A percentile compares a stretch with the other conserved stretches of the same genome.
These are phyloP conservation scores for Trichophyton schoenleinii DNA, from an alignment of 2,329 filamentous ascomycete species.

Conservation along the genomic window DNA sequence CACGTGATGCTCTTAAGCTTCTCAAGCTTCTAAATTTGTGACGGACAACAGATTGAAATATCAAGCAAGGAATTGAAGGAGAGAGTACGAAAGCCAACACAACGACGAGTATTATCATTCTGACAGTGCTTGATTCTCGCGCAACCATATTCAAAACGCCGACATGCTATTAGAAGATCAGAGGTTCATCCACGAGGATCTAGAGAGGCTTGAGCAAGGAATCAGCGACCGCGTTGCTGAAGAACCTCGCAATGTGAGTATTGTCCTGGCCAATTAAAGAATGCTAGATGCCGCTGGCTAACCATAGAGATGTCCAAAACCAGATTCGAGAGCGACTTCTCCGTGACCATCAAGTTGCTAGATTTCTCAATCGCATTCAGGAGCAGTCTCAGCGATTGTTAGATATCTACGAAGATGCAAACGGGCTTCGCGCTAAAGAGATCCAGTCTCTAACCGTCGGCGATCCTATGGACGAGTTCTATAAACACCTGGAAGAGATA, in stretches of 20 bases:
- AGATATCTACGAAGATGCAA: constrained; percentile 70
- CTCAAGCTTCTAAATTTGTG: neutral
- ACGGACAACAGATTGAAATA: neutral
- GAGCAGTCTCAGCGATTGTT: constrained; percentile 69
- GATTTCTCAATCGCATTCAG: constrained; percentile 78
- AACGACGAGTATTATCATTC: neutral
- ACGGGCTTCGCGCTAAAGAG: constrained; percentile 60
- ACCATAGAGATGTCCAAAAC: neutral
- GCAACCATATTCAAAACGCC: neutral
- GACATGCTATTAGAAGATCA: constrained; percentile 82
- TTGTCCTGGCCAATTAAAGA: neutral
- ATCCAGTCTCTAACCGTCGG: constrained; percentile 71
- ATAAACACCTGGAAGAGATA: constrained; percentile 67
- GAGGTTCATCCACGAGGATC: constrained; percentile 85
- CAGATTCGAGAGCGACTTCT: constrained; percentile 80
- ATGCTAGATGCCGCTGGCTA: constrained; percentile 6
- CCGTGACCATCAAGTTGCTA: constrained; percentile 80
- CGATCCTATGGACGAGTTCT: constrained; percentile 83
- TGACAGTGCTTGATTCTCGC: neutral
- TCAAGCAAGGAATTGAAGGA: neutral
- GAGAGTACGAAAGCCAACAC: neutral
- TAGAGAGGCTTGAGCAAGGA: constrained; percentile 89
- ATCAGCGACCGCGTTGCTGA: constrained; percentile 80
- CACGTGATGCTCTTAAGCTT: neutral
- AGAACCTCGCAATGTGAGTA: constrained; percentile 71